These are phyloP conservation scores for Rhizoctonia solani DNA, from an alignment of 1,284 basidiomycete genomes.

Conservation along the genomic window DNA sequence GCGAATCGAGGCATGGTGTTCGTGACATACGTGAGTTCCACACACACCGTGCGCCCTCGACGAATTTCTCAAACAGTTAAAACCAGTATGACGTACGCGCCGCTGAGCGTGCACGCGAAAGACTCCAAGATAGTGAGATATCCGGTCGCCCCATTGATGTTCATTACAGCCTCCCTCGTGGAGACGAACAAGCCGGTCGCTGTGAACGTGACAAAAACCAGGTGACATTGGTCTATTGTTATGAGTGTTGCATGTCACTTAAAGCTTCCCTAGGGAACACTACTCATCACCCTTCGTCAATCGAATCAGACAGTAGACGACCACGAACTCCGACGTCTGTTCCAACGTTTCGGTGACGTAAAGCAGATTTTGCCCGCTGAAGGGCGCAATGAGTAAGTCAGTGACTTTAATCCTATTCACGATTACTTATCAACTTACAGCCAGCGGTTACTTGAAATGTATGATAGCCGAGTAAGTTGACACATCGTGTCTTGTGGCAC, in stretches of 20 bases:
- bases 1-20: conserved; percentile 95
- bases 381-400: conserved; percentile 71
- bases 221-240: conserved; percentile 47
- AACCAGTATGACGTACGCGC: conserved; percentile 85
- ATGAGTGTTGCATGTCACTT: not conserved
- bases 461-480: conserved; percentile 73
- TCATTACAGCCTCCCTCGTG: conserved; percentile 92
- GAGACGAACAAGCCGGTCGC: conserved; percentile 71
- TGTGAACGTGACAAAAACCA: conserved; percentile 88
- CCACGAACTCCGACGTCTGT: conserved; percentile 78
- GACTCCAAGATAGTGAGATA: conserved; percentile 83
- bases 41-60: not conserved
- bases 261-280: conserved; percentile 65
- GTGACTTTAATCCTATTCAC: not conserved
- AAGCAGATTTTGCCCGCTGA: conserved; percentile 72
- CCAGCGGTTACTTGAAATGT: conserved; percentile 85
- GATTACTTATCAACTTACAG: conserved; percentile 48
- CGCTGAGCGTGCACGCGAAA: conserved; percentile 86
- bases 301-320: conserved; percentile 78
- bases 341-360: conserved; percentile 88
- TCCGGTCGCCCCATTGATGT: conserved; percentile 92
- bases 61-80: conserved; percentile 32
- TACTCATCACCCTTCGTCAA: conserved; percentile 76
- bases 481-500: conserved; percentile 19
- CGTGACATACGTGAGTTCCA: conserved; percentile 84